Evolutionary conservation across 306 rosid genomes (phyloP).

Genomic region (Cucurbita ficifolia): DNA sequence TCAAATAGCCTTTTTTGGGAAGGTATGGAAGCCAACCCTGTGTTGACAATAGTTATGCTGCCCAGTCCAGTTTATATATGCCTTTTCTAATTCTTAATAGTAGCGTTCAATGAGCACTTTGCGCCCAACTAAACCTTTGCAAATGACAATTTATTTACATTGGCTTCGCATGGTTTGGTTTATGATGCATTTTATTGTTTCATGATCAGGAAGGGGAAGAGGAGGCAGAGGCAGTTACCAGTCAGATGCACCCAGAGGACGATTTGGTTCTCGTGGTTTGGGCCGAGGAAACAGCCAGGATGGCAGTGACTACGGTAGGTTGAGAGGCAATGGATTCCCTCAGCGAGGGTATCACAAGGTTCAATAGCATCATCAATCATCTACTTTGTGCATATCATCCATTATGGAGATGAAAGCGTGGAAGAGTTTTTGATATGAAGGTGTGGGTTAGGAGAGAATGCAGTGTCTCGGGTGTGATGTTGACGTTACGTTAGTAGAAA

Average conservation of each 20-base stretch:
- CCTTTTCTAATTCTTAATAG: neutral
- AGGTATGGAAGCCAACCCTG: neutral
- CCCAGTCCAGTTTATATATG: neutral
- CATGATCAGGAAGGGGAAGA: conserved; percentile 63
- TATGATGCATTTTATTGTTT: conserved; percentile 7
- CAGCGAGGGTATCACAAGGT: conserved; percentile 35
- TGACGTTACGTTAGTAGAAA: conserved; percentile 7
- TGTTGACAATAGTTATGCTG: neutral
- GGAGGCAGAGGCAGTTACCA: conserved; percentile 63
- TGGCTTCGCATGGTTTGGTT: neutral
- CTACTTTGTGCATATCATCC: conserved; percentile 7
- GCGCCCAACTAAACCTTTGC: neutral
- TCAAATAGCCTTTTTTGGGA: neutral
- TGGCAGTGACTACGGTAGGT: conserved; percentile 35
- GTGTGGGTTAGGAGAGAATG: neutral
- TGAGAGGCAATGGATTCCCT: conserved; percentile 54
- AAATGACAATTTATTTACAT: neutral
- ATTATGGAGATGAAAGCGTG: neutral
- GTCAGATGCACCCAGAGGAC: conserved; percentile 61
- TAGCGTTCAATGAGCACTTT: neutral
- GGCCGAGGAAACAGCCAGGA: conserved; percentile 61
- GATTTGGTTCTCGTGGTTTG: conserved; percentile 43
- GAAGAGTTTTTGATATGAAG: neutral
- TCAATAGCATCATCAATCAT: neutral
- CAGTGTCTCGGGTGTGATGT: neutral